Conservation (phyloP, 129 eudicot genomes). For the Mikania micrantha region DNA sequence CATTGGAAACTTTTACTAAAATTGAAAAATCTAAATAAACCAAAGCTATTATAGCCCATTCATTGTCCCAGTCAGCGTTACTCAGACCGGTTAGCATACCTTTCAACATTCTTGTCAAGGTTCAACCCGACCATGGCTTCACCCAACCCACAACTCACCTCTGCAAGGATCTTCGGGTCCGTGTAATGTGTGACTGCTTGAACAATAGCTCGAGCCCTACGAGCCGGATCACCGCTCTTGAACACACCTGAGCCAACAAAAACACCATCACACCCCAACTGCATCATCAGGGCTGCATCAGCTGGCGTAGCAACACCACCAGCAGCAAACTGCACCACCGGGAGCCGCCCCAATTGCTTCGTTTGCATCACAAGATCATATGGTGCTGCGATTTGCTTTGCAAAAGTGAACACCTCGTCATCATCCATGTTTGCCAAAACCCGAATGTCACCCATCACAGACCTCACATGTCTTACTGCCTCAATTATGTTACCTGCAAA, state of each 20-base stretch:
- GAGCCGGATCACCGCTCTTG: constrained; percentile 56
- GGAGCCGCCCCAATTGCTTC: constrained; percentile 43
- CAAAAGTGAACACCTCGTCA: constrained; percentile 39
- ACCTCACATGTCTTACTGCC: constrained; percentile 44
- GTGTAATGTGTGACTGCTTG: constrained; percentile 87
- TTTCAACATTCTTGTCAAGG: constrained; percentile 75
- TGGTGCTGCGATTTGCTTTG: constrained; percentile 32
- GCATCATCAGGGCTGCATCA: constrained; percentile 48
- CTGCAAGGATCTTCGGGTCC: constrained; percentile 69
- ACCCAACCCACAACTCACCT: constrained; percentile 77
- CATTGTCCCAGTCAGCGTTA: constrained; percentile 8
- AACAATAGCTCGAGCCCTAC: constrained; percentile 74
- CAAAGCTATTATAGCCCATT: neutral
- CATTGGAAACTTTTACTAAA: neutral
- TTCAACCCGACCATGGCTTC: constrained; percentile 93
- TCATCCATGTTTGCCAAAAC: constrained; percentile 42
- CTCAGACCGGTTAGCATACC: constrained; percentile 79
- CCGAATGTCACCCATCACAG: constrained; percentile 43
- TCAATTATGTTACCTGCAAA: constrained; percentile 35
- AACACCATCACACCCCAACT: constrained; percentile 45
- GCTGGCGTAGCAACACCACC: constrained; percentile 52
- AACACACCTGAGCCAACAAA: constrained; percentile 49
- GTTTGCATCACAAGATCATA: constrained; percentile 48
- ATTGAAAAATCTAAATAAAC: neutral
- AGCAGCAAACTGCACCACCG: constrained; percentile 48